A percentile compares a stretch with the other conserved stretches of the same genome.
Evolutionary conservation across 2,329 filamentous ascomycete genomes (phyloP).

Genomic region (Penicillium sp.): DNA sequence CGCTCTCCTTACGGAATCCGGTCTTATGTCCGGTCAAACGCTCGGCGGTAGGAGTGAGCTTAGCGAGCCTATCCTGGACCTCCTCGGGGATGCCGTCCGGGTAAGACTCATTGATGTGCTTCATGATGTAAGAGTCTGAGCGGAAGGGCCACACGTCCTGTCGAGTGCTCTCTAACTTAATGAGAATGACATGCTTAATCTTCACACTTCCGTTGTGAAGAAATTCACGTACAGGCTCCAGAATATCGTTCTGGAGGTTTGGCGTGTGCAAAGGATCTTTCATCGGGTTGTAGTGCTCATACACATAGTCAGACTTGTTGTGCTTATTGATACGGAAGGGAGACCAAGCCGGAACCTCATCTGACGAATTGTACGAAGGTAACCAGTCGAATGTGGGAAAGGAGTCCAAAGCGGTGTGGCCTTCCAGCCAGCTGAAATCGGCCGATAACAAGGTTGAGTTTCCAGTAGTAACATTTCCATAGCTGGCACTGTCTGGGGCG

Average conservation of each 20-base stretch:
- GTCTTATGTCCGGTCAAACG: conserved; percentile 20
- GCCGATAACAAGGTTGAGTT: conserved; percentile 1
- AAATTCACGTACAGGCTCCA: conserved; percentile 10
- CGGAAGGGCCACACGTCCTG: conserved; percentile 45
- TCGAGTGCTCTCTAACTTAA: conserved; percentile 45
- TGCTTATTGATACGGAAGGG: conserved; percentile 9
- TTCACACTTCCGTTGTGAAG: conserved; percentile 26
- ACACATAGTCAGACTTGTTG: neutral
- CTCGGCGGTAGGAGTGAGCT: conserved; percentile 26
- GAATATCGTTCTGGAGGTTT: conserved; percentile 14
- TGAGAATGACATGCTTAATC: conserved; percentile 44
- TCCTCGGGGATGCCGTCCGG: conserved; percentile 30
- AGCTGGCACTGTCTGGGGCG: neutral
- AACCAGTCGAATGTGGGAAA: conserved; percentile 17
- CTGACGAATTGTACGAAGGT: conserved; percentile 1
- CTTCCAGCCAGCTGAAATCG: conserved; percentile 15
- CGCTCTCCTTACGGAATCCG: conserved; percentile 13
- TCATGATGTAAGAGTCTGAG: conserved; percentile 34
- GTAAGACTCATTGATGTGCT: conserved; percentile 36
- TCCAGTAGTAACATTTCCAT: neutral
- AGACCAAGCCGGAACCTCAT: conserved; percentile 10
- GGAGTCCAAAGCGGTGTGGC: conserved; percentile 9
- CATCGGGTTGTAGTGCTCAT: conserved; percentile 11
- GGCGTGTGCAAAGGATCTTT: conserved; percentile 14
- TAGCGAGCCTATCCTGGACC: conserved; percentile 20